Conservation (phyloP, 371 early-diverging fungal species). For the Rhizopus arrhizus region DNA sequence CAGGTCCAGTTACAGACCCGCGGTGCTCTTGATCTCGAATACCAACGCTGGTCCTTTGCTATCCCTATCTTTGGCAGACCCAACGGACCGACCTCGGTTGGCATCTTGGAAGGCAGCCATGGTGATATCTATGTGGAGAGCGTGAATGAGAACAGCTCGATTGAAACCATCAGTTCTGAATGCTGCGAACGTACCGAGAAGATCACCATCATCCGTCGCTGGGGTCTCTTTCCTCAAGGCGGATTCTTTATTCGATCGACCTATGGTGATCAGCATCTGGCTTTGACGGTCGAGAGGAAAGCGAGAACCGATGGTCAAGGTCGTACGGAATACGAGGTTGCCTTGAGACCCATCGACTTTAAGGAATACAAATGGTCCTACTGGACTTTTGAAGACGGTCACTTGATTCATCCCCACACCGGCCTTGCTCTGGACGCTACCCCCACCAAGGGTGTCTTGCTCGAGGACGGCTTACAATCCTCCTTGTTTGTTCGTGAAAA, state of each 20-base stretch:
- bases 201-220: constrained; percentile 39
- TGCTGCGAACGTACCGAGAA: constrained; percentile 34
- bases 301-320: constrained; percentile 20
- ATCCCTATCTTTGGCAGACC: constrained; percentile 36
- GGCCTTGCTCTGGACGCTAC: constrained; percentile 53
- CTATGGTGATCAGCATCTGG: constrained; percentile 36
- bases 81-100: constrained; percentile 9
- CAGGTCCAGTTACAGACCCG: constrained; percentile 35
- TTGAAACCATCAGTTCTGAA: constrained; percentile 24
- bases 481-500: constrained; percentile 35
- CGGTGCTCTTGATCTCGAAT: constrained; percentile 32
- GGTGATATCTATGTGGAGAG: constrained; percentile 26
- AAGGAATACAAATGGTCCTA: constrained; percentile 50
- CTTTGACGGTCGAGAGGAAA: constrained; percentile 41
- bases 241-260: constrained; percentile 43
- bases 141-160: constrained; percentile 12
- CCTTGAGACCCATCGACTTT: constrained; percentile 36
- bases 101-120: constrained; percentile 9
- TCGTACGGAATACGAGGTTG: constrained; percentile 30
- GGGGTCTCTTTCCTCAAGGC: constrained; percentile 50
- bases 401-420: constrained; percentile 58
- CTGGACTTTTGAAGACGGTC: constrained; percentile 55
- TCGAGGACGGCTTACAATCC: constrained; percentile 41
- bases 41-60: constrained; percentile 47
- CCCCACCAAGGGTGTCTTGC: constrained; percentile 28